phyloP scores from a whole-genome alignment of 2,329 filamentous ascomycete species.

The Colletotrichum sp. region DNA sequence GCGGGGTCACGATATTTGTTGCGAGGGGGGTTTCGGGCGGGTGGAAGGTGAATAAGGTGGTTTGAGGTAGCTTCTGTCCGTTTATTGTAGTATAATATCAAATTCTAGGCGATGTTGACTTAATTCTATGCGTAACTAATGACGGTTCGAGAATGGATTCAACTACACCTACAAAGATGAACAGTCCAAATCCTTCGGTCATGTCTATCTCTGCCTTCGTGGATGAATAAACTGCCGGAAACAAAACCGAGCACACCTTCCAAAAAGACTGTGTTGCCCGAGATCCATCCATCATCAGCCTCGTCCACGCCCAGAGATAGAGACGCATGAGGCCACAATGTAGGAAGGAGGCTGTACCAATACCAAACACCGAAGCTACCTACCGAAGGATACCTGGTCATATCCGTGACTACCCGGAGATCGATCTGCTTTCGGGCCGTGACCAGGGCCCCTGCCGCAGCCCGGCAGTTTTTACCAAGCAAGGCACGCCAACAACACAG shows the following conservation, averaged over 20 bases:
- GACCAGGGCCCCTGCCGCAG: neutral
- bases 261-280: neutral
- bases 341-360: neutral
- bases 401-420: neutral
- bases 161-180: accelerated
- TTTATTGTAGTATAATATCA: neutral
- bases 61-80: neutral
- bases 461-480: neutral
- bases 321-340: neutral
- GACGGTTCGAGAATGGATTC: neutral
- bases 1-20: neutral
- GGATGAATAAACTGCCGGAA: neutral
- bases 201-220: neutral
- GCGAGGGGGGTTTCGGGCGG: slow-evolving; percentile 3
- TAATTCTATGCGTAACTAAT: neutral
- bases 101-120: neutral
- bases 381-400: neutral
- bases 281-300: neutral
- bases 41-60: slow-evolving; percentile 7
- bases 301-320: neutral
- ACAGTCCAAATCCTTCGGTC: neutral
- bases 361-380: neutral
- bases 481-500: neutral
- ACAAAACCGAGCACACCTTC: neutral
- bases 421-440: slow-evolving; percentile 5